phyloP scores from a whole-genome alignment of 129 eudicot species.

The Escallonia rubra region DNA sequence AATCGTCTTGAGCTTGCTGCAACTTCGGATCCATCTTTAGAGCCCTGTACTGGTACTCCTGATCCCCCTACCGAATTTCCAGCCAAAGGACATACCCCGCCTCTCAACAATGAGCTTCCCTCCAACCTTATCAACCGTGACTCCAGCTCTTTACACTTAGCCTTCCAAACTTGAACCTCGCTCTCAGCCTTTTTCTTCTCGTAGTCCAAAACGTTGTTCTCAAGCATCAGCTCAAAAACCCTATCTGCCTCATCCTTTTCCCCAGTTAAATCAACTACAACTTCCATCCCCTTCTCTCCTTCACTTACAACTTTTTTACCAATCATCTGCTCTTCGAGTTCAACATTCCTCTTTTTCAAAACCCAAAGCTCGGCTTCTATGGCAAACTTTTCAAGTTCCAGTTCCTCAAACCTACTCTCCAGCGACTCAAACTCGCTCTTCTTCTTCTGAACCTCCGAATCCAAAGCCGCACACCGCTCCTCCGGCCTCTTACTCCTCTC shows the following conservation, averaged over 20 bases:
- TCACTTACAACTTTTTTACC: neutral
- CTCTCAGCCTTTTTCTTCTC: conserved; percentile 53
- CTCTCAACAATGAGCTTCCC: neutral
- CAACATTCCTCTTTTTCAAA: conserved; percentile 36
- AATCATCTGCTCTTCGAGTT: conserved; percentile 25
- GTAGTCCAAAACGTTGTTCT: conserved; percentile 53
- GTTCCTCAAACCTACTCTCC: conserved; percentile 8
- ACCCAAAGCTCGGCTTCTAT: conserved; percentile 31
- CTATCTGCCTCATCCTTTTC: conserved; percentile 19
- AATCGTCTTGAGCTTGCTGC: neutral
- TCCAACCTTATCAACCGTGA: conserved; percentile 20
- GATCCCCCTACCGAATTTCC: conserved; percentile 8
- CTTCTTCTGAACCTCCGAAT: conserved; percentile 21
- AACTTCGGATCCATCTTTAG: neutral
- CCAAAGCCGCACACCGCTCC: conserved; percentile 30
- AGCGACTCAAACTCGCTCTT: conserved; percentile 13
- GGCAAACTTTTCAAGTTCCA: conserved; percentile 18
- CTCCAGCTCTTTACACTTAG: conserved; percentile 33
- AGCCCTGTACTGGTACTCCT: neutral
- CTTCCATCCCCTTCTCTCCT: conserved; percentile 7
- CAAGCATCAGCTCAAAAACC: conserved; percentile 34
- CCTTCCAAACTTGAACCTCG: conserved; percentile 33
- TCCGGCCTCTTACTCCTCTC: conserved; percentile 26
- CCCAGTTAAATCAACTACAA: conserved; percentile 10
- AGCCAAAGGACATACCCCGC: neutral